phyloP scores from a whole-genome alignment of 768 basidiomycete species.

The Tricholoma flavovirens region DNA sequence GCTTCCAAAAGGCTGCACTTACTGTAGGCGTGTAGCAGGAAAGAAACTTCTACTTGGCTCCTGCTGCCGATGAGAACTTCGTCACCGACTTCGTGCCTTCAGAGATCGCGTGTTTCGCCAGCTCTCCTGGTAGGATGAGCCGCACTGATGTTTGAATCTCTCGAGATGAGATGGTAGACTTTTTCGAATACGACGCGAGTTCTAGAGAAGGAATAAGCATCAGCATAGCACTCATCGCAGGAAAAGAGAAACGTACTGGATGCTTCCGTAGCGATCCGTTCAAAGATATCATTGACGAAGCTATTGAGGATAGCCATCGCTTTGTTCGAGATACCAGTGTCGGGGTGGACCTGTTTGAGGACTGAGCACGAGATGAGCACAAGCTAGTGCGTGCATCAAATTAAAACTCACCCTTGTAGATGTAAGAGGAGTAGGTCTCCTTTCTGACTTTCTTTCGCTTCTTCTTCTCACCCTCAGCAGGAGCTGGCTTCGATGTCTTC shows the following conservation, averaged over 20 bases:
- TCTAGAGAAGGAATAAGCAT: conserved; percentile 36
- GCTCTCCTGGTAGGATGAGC: conserved; percentile 93
- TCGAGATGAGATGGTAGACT: conserved; percentile 96
- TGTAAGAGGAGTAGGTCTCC: conserved; percentile 93
- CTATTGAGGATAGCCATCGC: conserved; percentile 90
- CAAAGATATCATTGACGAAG: conserved; percentile 93
- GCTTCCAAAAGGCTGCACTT: neutral
- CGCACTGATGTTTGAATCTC: conserved; percentile 98
- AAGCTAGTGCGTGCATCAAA: neutral
- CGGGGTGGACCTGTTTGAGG: conserved; percentile 95
- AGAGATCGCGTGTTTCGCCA: conserved; percentile 97
- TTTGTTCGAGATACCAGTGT: conserved; percentile 98
- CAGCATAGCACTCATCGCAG: neutral
- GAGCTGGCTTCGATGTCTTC: conserved; percentile 61
- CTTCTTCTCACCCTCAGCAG: conserved; percentile 77
- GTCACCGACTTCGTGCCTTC: conserved; percentile 71
- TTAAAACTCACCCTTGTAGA: conserved; percentile 71
- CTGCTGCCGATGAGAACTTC: conserved; percentile 52
- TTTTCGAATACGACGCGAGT: conserved; percentile 97
- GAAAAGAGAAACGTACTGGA: conserved; percentile 51
- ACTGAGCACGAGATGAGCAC: conserved; percentile 37
- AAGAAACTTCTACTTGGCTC: conserved; percentile 39
- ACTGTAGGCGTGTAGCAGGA: conserved; percentile 8
- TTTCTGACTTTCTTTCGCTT: conserved; percentile 83
- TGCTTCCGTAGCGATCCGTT: conserved; percentile 85